A percentile compares a stretch with the other conserved stretches of the same genome.
phyloP scores from a whole-genome alignment of 257 asterid species.

The Solanum clarkiae region DNA sequence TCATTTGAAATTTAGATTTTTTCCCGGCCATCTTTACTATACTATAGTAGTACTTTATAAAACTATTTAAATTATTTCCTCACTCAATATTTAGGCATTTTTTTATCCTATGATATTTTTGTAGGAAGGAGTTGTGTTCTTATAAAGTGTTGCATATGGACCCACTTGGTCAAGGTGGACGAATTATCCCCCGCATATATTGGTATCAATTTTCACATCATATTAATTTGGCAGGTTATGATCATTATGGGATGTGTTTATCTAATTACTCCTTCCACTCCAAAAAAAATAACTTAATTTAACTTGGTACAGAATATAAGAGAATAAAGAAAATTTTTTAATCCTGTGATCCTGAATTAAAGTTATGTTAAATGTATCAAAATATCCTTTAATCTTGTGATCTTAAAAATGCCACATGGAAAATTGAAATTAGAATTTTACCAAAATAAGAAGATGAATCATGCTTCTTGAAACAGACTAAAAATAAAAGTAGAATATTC shows the following conservation, averaged over 20 bases:
- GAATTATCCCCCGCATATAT: not conserved
- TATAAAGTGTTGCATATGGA: not conserved
- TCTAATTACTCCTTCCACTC: not conserved
- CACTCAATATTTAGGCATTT: not conserved
- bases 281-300: too few relatives aligned
- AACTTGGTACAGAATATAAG: too few relatives aligned
- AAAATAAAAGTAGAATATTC: too few relatives aligned
- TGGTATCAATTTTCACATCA: not conserved
- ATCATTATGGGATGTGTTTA: not conserved
- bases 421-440: too few relatives aligned
- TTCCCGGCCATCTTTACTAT: not conserved
- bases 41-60: not conserved
- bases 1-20: not conserved
- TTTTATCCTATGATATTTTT: not conserved
- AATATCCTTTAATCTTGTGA: too few relatives aligned
- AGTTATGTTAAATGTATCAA: too few relatives aligned
- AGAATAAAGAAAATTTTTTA: too few relatives aligned
- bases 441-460: too few relatives aligned
- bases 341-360: too few relatives aligned
- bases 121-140: not conserved
- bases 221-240: not conserved
- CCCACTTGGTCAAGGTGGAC: slow-evolving; percentile 1
- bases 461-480: too few relatives aligned
- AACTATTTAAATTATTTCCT: not conserved
- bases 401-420: too few relatives aligned